A percentile compares a stretch with the other conserved stretches of the same genome.
phyloP scores from a whole-genome alignment of 2,329 filamentous ascomycete genomes.

The Penicillium paneum region DNA sequence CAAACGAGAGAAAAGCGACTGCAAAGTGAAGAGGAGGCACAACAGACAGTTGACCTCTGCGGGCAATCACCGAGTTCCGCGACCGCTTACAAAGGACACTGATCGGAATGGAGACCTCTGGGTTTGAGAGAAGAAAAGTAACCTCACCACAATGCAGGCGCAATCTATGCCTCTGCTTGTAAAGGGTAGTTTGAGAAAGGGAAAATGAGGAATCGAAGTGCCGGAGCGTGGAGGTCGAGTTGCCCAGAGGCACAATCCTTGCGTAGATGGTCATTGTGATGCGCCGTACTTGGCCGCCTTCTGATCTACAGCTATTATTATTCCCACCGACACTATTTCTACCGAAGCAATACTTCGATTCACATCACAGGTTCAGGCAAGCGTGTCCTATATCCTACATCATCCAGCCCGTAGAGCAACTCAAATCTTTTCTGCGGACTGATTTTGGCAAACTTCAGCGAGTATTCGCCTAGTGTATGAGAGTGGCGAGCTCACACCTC shows the following conservation, averaged over 20 bases:
- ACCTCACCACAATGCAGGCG: neutral
- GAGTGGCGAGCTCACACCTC: too few species aligned
- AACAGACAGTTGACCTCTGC: slow-evolving; percentile 9
- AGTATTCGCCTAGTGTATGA: too few species aligned
- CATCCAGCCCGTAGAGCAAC: too few species aligned
- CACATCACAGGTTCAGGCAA: too few species aligned
- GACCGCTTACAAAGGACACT: slow-evolving; percentile 5
- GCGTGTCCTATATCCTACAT: too few species aligned
- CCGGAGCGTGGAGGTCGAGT: neutral
- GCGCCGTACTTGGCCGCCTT: neutral
- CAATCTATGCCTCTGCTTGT: neutral
- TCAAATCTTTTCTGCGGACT: too few species aligned
- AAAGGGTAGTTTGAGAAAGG: neutral
- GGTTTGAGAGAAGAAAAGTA: neutral
- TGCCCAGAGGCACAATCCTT: slow-evolving; percentile 3
- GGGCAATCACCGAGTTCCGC: slow-evolving; percentile 15
- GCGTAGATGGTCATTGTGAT: neutral
- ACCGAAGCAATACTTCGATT: too few species aligned
- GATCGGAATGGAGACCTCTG: neutral
- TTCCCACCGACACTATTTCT: too few species aligned
- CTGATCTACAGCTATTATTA: too few species aligned
- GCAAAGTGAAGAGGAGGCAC: neutral
- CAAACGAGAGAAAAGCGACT: neutral
- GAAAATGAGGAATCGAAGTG: neutral
- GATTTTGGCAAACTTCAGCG: too few species aligned